phyloP scores from a whole-genome alignment of 139 green algal genomes.

The Microglena sp. region DNA sequence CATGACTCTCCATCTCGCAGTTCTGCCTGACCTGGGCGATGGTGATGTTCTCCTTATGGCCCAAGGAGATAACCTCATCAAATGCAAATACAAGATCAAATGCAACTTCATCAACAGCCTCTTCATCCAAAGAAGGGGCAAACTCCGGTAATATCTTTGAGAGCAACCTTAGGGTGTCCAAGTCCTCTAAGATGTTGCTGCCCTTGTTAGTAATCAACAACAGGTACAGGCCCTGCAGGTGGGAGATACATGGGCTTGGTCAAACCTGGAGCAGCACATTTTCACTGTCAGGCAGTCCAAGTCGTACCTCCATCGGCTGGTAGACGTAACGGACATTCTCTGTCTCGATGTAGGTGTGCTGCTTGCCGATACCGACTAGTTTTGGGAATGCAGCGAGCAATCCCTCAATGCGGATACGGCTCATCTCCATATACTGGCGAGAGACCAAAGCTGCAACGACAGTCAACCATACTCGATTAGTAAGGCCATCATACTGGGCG shows the following conservation, averaged over 20 bases:
- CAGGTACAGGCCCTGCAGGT: constrained; percentile 81
- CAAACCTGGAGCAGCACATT: not conserved
- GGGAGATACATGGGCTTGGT: not conserved
- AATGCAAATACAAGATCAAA: constrained; percentile 99
- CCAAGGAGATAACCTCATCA: constrained; percentile 94
- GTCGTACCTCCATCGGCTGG: constrained; percentile 87
- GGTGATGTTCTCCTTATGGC: constrained; percentile 86
- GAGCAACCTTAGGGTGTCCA: constrained; percentile 94
- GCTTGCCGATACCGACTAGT: constrained; percentile 87
- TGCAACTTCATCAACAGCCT: constrained; percentile 54
- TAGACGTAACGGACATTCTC: constrained; percentile 99
- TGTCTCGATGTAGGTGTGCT: constrained; percentile 99
- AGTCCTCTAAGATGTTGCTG: constrained; percentile 98
- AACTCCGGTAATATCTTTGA: constrained; percentile 92
- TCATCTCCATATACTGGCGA: constrained; percentile 98
- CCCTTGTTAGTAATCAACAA: constrained; percentile 96
- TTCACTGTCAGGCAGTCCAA: not conserved
- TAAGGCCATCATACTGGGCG: not conserved
- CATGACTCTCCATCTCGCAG: constrained; percentile 95
- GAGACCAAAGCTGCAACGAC: constrained; percentile 83
- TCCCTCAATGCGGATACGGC: constrained; percentile 93
- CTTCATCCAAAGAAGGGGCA: constrained; percentile 70
- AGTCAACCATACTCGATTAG: not conserved
- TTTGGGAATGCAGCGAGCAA: constrained; percentile 97
- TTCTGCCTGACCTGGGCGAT: constrained; percentile 84